Percentiles rank a stretch among this genome's conserved stretches.
Conservation (phyloP, 148 eudicot species). For the Cornus kousa region DNA sequence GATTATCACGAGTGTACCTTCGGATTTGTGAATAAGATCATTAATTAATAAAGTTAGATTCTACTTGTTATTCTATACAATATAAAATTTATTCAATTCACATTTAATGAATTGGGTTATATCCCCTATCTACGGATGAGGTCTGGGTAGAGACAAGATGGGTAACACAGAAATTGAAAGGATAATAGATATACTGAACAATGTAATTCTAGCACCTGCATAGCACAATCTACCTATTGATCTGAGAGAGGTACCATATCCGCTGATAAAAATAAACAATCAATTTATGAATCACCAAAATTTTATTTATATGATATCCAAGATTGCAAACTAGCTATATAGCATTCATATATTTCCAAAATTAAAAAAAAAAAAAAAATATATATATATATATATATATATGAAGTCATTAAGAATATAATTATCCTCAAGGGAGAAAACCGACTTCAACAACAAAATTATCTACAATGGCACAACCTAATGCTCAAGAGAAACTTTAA, state of each 20-base stretch:
- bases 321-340: not conserved
- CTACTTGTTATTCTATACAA: too few species aligned
- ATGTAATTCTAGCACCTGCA: not conserved
- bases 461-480: slow-evolving; percentile 7
- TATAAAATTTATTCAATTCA: too few species aligned
- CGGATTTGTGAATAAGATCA: too few species aligned
- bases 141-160: too few species aligned
- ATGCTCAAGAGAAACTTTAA: not conserved
- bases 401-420: not conserved
- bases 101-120: too few species aligned
- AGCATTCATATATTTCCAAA: not conserved
- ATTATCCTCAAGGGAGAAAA: slow-evolving; percentile 8
- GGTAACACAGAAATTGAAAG: too few species aligned
- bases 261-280: not conserved
- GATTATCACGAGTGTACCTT: too few species aligned
- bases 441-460: slow-evolving; percentile 1
- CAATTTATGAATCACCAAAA: not conserved
- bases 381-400: too few species aligned
- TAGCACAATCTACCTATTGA: not conserved
- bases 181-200: too few species aligned
- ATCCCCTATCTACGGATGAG: too few species aligned
- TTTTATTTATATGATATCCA: not conserved
- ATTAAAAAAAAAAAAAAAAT: too few species aligned
- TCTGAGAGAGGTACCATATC: not conserved
- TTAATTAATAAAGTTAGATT: too few species aligned